Conservation (phyloP, 2,329 filamentous ascomycete species). For the Phialophora verrucosa region DNA sequence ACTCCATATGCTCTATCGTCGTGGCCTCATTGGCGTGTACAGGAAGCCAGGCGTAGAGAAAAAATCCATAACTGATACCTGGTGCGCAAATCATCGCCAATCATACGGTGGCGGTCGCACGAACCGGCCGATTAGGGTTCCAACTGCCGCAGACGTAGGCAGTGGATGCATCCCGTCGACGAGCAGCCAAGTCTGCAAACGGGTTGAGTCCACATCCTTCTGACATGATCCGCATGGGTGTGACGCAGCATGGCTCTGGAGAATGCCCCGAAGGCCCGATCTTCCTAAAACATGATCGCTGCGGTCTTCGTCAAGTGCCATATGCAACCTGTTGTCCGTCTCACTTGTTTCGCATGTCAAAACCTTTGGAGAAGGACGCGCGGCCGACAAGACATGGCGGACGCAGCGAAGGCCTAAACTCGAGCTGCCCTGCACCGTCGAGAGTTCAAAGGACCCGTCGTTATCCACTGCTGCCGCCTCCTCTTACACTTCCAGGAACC, state of each 20-base stretch:
- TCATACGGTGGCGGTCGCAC: constrained; percentile 8
- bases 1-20: constrained; percentile 5
- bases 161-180: not conserved
- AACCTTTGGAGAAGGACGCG: constrained; percentile 13
- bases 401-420: not conserved
- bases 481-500: constrained; percentile 10
- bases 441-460: not conserved
- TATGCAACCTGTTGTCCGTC: constrained; percentile 10
- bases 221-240: constrained; percentile 23
- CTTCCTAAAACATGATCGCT: constrained; percentile 17
- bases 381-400: constrained; percentile 11
- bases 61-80: not conserved
- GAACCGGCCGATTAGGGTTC: constrained; percentile 13
- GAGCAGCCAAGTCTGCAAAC: not conserved
- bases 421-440: not conserved
- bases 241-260: constrained; percentile 15
- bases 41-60: not conserved
- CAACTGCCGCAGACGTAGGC: constrained; percentile 1
- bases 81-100: constrained; percentile 20
- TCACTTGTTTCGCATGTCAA: constrained; percentile 19
- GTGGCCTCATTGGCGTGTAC: not conserved
- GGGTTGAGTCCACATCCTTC: constrained; percentile 5
- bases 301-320: not conserved
- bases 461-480: constrained; percentile 3
- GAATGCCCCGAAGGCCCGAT: constrained; percentile 11